Evolutionary conservation across 2,329 filamentous ascomycete species (phyloP).

Genomic region (Cytospora leucostoma): DNA sequence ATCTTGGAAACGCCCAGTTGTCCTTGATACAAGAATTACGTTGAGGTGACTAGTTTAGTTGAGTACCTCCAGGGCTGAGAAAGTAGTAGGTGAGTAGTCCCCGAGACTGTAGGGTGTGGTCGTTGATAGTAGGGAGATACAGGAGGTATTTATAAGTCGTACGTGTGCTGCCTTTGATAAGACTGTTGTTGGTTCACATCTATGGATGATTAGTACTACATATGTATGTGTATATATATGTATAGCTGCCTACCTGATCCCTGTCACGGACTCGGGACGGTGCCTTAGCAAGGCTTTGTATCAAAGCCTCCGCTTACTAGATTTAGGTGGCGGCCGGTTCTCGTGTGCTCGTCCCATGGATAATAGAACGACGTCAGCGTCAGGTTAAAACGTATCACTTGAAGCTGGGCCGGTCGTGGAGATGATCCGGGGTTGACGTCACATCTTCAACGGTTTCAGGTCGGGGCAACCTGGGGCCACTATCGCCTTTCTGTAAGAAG

Average conservation of each 20-base stretch:
- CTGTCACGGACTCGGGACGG: too few relatives aligned
- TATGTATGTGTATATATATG: not conserved
- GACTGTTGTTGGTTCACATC: too few relatives aligned
- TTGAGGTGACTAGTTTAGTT: too few relatives aligned
- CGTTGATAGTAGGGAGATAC: not conserved
- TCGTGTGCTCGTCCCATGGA: conserved; percentile 1
- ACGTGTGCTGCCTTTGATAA: not conserved
- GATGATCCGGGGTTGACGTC: conserved; percentile 20
- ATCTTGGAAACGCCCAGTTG: not conserved
- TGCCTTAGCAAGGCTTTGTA: too few relatives aligned
- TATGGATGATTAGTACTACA: too few relatives aligned
- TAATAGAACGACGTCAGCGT: conserved; percentile 10
- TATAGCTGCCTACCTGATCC: too few relatives aligned
- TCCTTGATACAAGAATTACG: not conserved
- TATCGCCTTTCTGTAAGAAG: too few relatives aligned
- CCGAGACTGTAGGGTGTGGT: not conserved
- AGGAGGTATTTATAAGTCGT: not conserved
- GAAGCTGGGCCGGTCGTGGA: conserved; percentile 6
- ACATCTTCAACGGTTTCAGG: not conserved
- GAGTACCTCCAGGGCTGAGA: too few relatives aligned
- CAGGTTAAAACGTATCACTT: not conserved
- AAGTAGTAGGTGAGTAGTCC: too few relatives aligned
- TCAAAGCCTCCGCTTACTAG: not conserved
- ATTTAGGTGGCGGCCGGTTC: not conserved
- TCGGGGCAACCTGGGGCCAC: too few relatives aligned